Conservation (phyloP, 495 filamentous ascomycete species). For the Podospora pseudocomata region DNA sequence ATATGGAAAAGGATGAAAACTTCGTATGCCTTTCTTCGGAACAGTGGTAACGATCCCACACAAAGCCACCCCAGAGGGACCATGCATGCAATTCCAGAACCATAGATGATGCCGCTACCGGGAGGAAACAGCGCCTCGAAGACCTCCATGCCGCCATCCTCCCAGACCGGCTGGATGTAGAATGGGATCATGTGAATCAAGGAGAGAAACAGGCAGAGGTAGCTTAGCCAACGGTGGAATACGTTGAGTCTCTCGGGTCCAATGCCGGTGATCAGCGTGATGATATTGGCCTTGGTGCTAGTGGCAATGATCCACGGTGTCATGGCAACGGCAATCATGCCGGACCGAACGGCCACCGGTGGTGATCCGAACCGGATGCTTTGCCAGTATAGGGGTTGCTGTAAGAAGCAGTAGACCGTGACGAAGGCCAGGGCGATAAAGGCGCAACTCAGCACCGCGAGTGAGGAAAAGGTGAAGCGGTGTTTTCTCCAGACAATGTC, state of each 20-base stretch:
- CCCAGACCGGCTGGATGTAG: slow-evolving; percentile 82
- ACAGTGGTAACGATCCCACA: slow-evolving; percentile 72
- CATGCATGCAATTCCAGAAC: slow-evolving; percentile 82
- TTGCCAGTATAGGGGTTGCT: slow-evolving; percentile 79
- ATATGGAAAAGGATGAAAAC: slow-evolving; percentile 78
- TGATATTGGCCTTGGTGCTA: slow-evolving; percentile 86
- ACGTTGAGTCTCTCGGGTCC: slow-evolving; percentile 90
- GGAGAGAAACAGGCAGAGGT: slow-evolving; percentile 77
- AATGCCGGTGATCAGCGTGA: slow-evolving; percentile 82
- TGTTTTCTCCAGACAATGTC: slow-evolving; percentile 58
- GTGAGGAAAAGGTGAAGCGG: slow-evolving; percentile 70
- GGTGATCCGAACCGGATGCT: slow-evolving; percentile 83
- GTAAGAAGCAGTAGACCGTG: slow-evolving; percentile 75
- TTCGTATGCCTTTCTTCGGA: slow-evolving; percentile 66
- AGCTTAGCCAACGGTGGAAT: slow-evolving; percentile 89
- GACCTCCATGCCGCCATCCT: slow-evolving; percentile 62
- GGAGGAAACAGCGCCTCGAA: slow-evolving; percentile 62
- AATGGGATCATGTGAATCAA: slow-evolving; percentile 84
- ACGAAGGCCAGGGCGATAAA: slow-evolving; percentile 64
- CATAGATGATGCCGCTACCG: slow-evolving; percentile 69
- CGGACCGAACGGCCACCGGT: slow-evolving; percentile 81
- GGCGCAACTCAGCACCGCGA: slow-evolving; percentile 64
- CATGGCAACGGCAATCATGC: slow-evolving; percentile 92
- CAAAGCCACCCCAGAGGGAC: slow-evolving; percentile 78
- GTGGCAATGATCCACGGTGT: slow-evolving; percentile 89